Evolutionary conservation across 495 filamentous ascomycete genomes (phyloP), one percentile per base, ranked within the genome.

Genomic region (Pseudoneurospora amorphoporcata): DNA sequence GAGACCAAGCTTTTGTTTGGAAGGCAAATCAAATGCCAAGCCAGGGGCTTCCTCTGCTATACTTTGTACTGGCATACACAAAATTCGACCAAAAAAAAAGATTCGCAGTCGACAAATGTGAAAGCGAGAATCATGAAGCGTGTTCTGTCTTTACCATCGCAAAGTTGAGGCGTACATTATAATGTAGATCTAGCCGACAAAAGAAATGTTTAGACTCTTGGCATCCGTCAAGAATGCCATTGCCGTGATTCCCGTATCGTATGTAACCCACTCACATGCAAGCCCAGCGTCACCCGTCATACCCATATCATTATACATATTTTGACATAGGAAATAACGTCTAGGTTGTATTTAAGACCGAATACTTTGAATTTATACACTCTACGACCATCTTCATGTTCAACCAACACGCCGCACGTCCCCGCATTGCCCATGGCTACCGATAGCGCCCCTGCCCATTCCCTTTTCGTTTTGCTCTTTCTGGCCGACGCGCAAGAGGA

Each of bases 311-410:
- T 65, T 35, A 65, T 17, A 65, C 53, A 17, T 35, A 16, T 0
- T 65, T 8, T 65, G 14, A 35, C 23, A 70, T 58, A 71, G 45
- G 37, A 73, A 73, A 68, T 72, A 71, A 76, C 73, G 77, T 79
- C 78, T 77, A 79, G 75, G 69, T 69, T 77, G 74, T 76, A 78
- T 80, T 42, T 79, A 74, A 75, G 75, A 79, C 77, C 75, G 68
- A 72, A 75, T 80, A 72, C 76, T 70, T 79, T 80, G 79, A 80
- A 80, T 81, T 80, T 80, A 61, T 65, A 81, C 80, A 81, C 79
- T 79, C 76, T 76, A 74, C 74, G 47, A 72, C 72, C 73, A 68
- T 72, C 73, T 71, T 61, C 29, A 65, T 65, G 53, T 65, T 74
- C 76, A 73, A 70, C 73, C 69, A 69, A 53, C n/a, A 68, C 68